Evolutionary conservation across 2,329 filamentous ascomycete species (phyloP), one percentile per base, ranked within the genome.

Genomic region (Clarireedia sp.): DNA sequence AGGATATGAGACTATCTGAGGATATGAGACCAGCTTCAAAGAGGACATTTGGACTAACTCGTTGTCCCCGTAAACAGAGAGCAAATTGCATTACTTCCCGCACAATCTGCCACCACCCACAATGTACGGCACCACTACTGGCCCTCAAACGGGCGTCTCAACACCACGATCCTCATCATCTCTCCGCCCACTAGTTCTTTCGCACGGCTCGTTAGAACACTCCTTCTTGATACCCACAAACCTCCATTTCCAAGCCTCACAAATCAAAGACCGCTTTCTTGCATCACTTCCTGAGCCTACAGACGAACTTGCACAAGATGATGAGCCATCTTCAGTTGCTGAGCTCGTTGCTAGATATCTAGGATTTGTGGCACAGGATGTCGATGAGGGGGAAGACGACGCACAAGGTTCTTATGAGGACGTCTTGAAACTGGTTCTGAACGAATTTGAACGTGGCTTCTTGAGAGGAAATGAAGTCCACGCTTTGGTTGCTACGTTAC

Each of bases 391-490:
- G 55, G 94, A 97, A 69, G 92, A 96, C 67, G 88, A 91, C 69
- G 79, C 83, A 48, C 87, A 90, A 62, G 90, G 90, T 60, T 92
- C 89, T 46, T 96, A 94, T 70, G 84, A 91, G 69, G 90, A 96
- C 70, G 89, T 97, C 56, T 79, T 99, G 63, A 95, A 95, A 75
- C 81, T 96, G 59, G 81, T 95, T 54, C 77, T 97, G 53, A 95
- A 94, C 73, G 94, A 99, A 74, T 99, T 99, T 65, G 94, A 99
- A 80, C 85, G 94, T 47, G 89, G 86, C 54, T 97, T 95, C 73
- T 85, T 99, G 67, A 84, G 87, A 54, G 94, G 94, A 61, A 99
- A 99, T 67, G 95, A 99, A 70, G 90, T 95, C 48, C 95, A 99
- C 74, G 90, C 91, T 24, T 75, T 99, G 59, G 90, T 87, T 45